Evolutionary conservation across 2,329 filamentous ascomycete species (phyloP).

Genomic region (Phialophora tarda): DNA sequence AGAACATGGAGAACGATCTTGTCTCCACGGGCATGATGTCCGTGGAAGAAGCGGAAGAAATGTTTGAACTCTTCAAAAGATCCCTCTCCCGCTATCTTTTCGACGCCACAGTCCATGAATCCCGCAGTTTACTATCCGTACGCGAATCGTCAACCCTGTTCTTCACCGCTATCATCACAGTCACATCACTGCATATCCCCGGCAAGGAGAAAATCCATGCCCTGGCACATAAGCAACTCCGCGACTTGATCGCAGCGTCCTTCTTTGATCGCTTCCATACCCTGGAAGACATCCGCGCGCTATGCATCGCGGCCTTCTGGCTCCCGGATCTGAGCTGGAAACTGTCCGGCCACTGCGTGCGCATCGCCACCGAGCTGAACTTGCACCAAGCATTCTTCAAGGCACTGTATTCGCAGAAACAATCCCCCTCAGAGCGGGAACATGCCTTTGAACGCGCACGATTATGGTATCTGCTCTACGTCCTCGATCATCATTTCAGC

Average conservation of each 20-base stretch:
- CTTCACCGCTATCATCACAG: slow-evolving; percentile 62
- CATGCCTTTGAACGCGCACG: slow-evolving; percentile 58
- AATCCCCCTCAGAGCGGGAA: slow-evolving; percentile 40
- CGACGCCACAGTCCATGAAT: slow-evolving; percentile 54
- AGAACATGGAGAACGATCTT: slow-evolving; percentile 38
- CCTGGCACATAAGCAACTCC: slow-evolving; percentile 63
- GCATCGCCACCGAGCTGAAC: slow-evolving; percentile 64
- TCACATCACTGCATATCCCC: slow-evolving; percentile 64
- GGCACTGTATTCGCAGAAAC: slow-evolving; percentile 56
- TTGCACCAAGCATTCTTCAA: slow-evolving; percentile 61
- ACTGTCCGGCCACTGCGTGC: slow-evolving; percentile 63
- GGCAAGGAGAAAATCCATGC: slow-evolving; percentile 59
- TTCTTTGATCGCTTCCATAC: slow-evolving; percentile 65
- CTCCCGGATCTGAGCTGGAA: slow-evolving; percentile 68
- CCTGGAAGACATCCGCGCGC: slow-evolving; percentile 63
- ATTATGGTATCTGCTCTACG: slow-evolving; percentile 68
- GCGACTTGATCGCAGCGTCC: slow-evolving; percentile 61
- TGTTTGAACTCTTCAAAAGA: slow-evolving; percentile 38
- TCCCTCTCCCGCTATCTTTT: slow-evolving; percentile 39
- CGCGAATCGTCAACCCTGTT: slow-evolving; percentile 62
- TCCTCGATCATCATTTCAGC: slow-evolving; percentile 70
- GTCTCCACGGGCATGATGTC: slow-evolving; percentile 35
- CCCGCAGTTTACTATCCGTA: slow-evolving; percentile 58
- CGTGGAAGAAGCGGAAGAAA: slow-evolving; percentile 37
- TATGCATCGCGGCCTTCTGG: slow-evolving; percentile 68